phyloP scores from a whole-genome alignment of 108 stramenopile species.

The Skeletonema marinoi region DNA sequence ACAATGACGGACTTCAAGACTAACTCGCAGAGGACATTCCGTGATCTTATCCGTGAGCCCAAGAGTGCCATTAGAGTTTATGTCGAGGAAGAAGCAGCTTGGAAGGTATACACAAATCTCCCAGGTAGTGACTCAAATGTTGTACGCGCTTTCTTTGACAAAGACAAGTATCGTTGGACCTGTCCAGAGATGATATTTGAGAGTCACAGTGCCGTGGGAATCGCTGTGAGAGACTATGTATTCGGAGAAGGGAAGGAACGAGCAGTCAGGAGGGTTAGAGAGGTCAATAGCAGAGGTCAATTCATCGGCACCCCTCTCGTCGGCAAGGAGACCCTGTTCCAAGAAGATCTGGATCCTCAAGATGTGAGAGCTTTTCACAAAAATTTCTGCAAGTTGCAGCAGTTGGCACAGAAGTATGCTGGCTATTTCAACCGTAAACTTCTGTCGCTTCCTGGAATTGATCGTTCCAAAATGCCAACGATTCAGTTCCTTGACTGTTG shows the following conservation, averaged over 20 bases:
- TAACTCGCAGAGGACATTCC: constrained; percentile 32
- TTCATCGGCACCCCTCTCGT: constrained; percentile 47
- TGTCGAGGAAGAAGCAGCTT: background rate
- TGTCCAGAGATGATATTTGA: constrained; percentile 7
- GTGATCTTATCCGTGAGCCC: constrained; percentile 24
- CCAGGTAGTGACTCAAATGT: background rate
- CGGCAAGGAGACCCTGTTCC: constrained; percentile 56
- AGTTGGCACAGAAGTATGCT: constrained; percentile 21
- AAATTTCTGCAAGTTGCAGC: constrained; percentile 36
- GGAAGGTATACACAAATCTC: constrained; percentile 1
- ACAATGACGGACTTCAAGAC: constrained; percentile 38
- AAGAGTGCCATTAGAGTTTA: constrained; percentile 14
- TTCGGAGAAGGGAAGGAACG: constrained; percentile 60
- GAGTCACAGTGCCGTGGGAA: background rate
- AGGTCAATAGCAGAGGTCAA: constrained; percentile 21
- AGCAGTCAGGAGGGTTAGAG: constrained; percentile 49
- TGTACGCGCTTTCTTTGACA: constrained; percentile 14
- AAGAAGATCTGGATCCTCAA: constrained; percentile 12
- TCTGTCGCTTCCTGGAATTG: constrained; percentile 19
- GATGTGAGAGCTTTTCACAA: constrained; percentile 33
- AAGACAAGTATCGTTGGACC: background rate
- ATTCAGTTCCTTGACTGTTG: constrained; percentile 51
- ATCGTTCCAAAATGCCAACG: constrained; percentile 6
- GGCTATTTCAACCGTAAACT: constrained; percentile 20
- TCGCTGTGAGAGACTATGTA: constrained; percentile 29